Evolutionary conservation across 306 rosid genomes (phyloP).

Genomic region (Abrus precatorius): DNA sequence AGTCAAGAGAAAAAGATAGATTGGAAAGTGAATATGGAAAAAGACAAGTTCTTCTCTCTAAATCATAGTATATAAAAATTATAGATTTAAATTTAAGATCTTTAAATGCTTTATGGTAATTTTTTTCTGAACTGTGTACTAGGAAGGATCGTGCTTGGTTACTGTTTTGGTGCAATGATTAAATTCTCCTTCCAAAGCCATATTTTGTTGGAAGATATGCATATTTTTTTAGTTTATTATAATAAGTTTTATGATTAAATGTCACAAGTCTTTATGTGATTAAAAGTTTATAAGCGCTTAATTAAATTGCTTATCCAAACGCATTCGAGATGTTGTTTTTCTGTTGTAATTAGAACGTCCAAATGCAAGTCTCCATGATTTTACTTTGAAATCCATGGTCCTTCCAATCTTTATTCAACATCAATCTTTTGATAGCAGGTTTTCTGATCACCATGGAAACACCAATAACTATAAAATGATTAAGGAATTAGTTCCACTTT

Average conservation of each 20-base stretch:
- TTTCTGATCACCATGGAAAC: not conserved
- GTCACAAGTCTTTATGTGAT: too few species aligned
- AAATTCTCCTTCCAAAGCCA: not conserved
- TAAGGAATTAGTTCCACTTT: conserved; percentile 33
- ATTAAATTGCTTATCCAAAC: too few species aligned
- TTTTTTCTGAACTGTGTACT: too few species aligned
- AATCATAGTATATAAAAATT: too few species aligned
- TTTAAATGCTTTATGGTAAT: too few species aligned
- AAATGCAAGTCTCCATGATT: not conserved
- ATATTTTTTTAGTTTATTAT: not conserved
- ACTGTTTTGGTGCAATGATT: conserved; percentile 3
- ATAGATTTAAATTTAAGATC: too few species aligned
- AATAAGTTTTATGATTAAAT: too few species aligned
- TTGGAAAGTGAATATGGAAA: too few species aligned
- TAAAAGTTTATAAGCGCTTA: too few species aligned
- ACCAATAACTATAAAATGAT: conserved; percentile 13
- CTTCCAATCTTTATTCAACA: not conserved
- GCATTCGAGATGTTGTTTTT: not conserved
- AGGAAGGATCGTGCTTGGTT: not conserved
- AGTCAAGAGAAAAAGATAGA: too few species aligned
- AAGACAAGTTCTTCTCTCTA: too few species aligned
- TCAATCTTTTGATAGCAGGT: not conserved
- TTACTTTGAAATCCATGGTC: not conserved
- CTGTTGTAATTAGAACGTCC: not conserved
- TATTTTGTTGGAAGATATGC: not conserved